Conservation (phyloP, 2,329 filamentous ascomycete genomes). For the Escovopsis sp. region DNA sequence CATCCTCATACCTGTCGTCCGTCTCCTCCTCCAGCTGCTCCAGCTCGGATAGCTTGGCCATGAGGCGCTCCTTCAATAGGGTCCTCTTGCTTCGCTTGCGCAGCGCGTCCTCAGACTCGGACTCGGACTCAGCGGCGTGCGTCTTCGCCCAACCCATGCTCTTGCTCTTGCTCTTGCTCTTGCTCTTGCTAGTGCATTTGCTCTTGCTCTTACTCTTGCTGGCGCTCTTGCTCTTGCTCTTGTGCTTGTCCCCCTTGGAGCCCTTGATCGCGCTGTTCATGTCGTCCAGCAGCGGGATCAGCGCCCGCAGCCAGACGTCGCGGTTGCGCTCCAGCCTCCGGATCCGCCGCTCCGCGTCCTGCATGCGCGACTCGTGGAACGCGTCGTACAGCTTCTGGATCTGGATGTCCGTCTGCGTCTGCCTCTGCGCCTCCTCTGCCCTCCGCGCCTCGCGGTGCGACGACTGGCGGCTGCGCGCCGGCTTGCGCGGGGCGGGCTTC, state of each 20-base stretch:
- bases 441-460: background rate
- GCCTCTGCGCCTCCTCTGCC: constrained; percentile 5
- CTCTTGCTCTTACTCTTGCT: too few species aligned
- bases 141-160: too few species aligned
- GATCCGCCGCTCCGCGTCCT: constrained; percentile 33
- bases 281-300: constrained; percentile 30
- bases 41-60: too few species aligned
- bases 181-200: too few species aligned
- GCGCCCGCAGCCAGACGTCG: constrained; percentile 29
- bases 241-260: too few species aligned
- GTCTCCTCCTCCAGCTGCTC: background rate
- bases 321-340: constrained; percentile 31
- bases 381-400: constrained; percentile 25
- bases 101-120: background rate
- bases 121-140: too few species aligned
- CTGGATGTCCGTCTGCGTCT: constrained; percentile 17
- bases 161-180: too few species aligned
- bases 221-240: too few species aligned
- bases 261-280: constrained; percentile 23
- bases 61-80: constrained; percentile 1
- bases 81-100: constrained; percentile 1
- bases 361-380: constrained; percentile 26
- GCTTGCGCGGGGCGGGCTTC: background rate
- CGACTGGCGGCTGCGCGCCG: background rate
- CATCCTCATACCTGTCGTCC: background rate